Conservation (phyloP, 768 basidiomycete genomes). For the Podaxis carcinomalis region DNA sequence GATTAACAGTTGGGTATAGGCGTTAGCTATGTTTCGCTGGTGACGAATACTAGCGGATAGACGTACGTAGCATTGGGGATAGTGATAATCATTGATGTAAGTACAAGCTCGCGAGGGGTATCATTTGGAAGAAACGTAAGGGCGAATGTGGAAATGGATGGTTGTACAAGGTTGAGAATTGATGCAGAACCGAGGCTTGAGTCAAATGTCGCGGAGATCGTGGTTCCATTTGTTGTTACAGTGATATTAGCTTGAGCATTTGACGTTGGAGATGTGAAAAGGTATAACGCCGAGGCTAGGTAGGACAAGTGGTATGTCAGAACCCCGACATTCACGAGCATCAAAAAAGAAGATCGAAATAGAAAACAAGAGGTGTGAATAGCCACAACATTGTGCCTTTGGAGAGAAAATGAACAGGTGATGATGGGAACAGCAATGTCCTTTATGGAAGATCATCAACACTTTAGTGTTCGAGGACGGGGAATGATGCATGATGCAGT, state of each 20-base stretch:
- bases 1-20: not conserved
- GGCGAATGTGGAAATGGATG: conserved; percentile 35
- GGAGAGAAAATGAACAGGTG: not conserved
- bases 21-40: not conserved
- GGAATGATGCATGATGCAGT: not conserved
- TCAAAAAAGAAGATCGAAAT: not conserved
- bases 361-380: not conserved
- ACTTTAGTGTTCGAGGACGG: not conserved
- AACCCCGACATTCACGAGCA: not conserved
- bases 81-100: conserved; percentile 6
- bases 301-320: not conserved
- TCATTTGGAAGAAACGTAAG: conserved; percentile 23
- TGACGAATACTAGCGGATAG: not conserved
- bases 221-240: conserved; percentile 31
- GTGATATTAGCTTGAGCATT: conserved; percentile 53
- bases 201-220: conserved; percentile 33
- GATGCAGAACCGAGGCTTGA: conserved; percentile 34
- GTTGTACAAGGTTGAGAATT: conserved; percentile 35
- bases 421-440: not conserved
- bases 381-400: not conserved
- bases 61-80: conserved; percentile 5
- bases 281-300: conserved; percentile 2
- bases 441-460: not conserved
- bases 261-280: conserved; percentile 28
- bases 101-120: conserved; percentile 5